phyloP scores from a whole-genome alignment of 2,329 filamentous ascomycete species.

The Pyrenophora seminiperda region DNA sequence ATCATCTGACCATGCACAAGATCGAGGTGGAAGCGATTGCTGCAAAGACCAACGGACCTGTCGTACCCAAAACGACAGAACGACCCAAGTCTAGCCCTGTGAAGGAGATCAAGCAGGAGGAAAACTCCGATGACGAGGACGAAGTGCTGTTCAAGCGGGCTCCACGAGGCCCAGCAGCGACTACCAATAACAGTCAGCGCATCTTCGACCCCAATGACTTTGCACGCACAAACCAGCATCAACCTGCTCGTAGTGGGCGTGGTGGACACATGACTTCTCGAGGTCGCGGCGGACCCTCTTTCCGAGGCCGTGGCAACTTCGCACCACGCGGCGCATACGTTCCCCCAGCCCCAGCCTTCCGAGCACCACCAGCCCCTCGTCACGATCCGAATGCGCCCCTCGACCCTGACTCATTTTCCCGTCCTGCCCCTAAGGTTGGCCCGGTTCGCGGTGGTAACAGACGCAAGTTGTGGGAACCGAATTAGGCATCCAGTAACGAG shows the following conservation, averaged over 20 bases:
- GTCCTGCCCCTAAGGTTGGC: slow-evolving; percentile 38
- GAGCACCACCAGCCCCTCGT: slow-evolving; percentile 33
- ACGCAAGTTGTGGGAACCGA: slow-evolving; percentile 50
- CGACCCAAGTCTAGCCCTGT: slow-evolving; percentile 39
- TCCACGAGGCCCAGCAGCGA: slow-evolving; percentile 42
- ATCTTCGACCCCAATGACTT: slow-evolving; percentile 57
- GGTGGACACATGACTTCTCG: slow-evolving; percentile 31
- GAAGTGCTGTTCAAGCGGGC: slow-evolving; percentile 47
- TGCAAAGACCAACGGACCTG: slow-evolving; percentile 19
- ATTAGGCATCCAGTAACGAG: slow-evolving; percentile 27
- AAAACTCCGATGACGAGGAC: slow-evolving; percentile 46
- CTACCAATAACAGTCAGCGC: slow-evolving; percentile 33
- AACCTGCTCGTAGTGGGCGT: slow-evolving; percentile 41
- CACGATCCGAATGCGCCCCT: slow-evolving; percentile 47
- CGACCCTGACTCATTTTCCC: slow-evolving; percentile 49
- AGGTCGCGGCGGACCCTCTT: slow-evolving; percentile 30
- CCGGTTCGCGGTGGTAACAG: slow-evolving; percentile 42
- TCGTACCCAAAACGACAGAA: slow-evolving; percentile 24
- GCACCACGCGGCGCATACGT: slow-evolving; percentile 40
- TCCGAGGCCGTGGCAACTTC: slow-evolving; percentile 39
- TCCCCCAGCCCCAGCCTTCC: slow-evolving; percentile 35
- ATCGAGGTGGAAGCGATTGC: slow-evolving; percentile 40
- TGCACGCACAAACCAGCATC: slow-evolving; percentile 44
- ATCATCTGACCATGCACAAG: slow-evolving; percentile 46
- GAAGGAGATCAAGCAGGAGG: slow-evolving; percentile 22